Percentiles rank a stretch among this genome's conserved stretches.
phyloP scores from a whole-genome alignment of 148 eudicot species.

The Persicaria maculosa region DNA sequence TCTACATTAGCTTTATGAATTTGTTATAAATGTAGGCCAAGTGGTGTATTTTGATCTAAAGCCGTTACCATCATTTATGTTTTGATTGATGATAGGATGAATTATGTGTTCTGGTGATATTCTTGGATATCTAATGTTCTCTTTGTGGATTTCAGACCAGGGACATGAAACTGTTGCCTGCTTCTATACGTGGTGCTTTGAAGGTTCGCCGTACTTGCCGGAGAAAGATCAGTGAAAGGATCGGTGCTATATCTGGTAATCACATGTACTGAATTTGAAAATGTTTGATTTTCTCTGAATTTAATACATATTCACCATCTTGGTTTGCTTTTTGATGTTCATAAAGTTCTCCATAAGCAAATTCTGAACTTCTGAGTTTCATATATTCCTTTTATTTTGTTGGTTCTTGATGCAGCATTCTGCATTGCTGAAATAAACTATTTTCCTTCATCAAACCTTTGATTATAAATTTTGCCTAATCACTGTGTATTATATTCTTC shows the following conservation, averaged over 20 bases:
- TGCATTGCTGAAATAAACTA: neutral
- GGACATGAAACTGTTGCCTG: constrained; percentile 69
- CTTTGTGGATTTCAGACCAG: constrained; percentile 44
- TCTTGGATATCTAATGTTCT: neutral
- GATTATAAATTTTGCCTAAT: neutral
- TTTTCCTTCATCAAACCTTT: neutral
- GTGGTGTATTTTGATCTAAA: neutral
- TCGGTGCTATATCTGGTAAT: constrained; percentile 62
- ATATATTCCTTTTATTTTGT: neutral
- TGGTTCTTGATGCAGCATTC: too few relatives aligned
- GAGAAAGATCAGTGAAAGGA: constrained; percentile 74
- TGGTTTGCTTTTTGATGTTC: neutral
- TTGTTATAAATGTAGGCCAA: neutral
- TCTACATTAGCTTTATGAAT: neutral
- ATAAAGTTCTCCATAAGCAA: neutral
- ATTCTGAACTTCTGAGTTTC: neutral
- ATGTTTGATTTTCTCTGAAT: neutral
- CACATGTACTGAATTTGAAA: neutral
- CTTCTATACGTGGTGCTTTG: constrained; percentile 34
- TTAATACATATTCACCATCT: neutral
- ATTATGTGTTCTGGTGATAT: neutral
- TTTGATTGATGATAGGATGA: neutral
- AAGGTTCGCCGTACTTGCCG: constrained; percentile 67
- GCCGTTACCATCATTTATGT: neutral
- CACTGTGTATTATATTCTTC: neutral